Conservation (phyloP, 495 filamentous ascomycete genomes). For the Daldinia concentrica region DNA sequence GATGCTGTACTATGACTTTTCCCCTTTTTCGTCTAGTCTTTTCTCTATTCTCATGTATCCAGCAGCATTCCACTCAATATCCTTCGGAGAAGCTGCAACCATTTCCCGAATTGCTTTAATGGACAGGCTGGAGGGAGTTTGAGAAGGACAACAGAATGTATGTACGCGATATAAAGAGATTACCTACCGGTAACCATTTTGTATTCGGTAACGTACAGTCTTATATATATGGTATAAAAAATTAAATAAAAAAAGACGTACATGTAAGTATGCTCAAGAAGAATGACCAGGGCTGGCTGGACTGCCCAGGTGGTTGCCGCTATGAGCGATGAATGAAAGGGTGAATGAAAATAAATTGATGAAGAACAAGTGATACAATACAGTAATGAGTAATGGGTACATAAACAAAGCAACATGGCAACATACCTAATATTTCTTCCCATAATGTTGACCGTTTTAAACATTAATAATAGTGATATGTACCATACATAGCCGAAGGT, state of each 20-base stretch:
- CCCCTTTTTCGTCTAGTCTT: constrained; percentile 26
- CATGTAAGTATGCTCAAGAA: neutral
- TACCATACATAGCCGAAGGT: neutral
- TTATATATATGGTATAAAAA: neutral
- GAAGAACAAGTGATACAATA: constrained; percentile 37
- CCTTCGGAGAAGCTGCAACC: constrained; percentile 29
- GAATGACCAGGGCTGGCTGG: constrained; percentile 7
- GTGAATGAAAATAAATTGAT: constrained; percentile 4
- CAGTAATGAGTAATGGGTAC: constrained; percentile 24
- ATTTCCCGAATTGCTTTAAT: constrained; percentile 16
- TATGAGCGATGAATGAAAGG: constrained; percentile 8
- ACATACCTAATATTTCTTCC: constrained; percentile 14
- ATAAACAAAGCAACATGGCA: constrained; percentile 27
- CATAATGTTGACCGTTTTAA: constrained; percentile 13
- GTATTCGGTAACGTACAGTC: neutral
- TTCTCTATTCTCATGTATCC: neutral
- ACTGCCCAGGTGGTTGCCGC: constrained; percentile 13
- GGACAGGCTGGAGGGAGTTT: neutral
- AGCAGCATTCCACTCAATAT: constrained; percentile 12
- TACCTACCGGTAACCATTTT: neutral
- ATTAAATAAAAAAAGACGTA: neutral
- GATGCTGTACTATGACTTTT: constrained; percentile 27
- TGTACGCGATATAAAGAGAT: neutral
- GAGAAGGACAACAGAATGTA: constrained; percentile 3
- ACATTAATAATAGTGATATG: neutral